Percentiles rank a stretch among this genome's conserved stretches.
phyloP scores from a whole-genome alignment of 345 rosid species.

The Populus deltoides region DNA sequence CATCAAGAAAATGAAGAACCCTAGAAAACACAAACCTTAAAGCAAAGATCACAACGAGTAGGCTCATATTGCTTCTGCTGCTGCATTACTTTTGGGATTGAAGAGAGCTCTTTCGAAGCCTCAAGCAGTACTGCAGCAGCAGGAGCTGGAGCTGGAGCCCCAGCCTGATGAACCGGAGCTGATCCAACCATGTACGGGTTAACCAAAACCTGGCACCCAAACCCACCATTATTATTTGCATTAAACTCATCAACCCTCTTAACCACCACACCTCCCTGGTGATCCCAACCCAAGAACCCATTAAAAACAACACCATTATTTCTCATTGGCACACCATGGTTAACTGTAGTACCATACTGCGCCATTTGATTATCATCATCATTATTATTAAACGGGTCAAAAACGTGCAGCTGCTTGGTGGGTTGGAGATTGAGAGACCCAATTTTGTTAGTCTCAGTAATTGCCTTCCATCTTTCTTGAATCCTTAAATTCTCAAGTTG shows the following conservation, averaged over 20 bases:
- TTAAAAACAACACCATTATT: slow-evolving; percentile 24
- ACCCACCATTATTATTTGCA: slow-evolving; percentile 14
- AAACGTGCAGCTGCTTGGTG: neutral
- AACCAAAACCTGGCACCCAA: slow-evolving; percentile 32
- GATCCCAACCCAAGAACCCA: slow-evolving; percentile 30
- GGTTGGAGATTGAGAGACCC: neutral
- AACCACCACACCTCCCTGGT: slow-evolving; percentile 7
- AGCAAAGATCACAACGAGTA: slow-evolving; percentile 42
- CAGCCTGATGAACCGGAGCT: slow-evolving; percentile 10
- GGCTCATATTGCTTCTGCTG: slow-evolving; percentile 21
- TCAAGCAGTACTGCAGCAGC: slow-evolving; percentile 1
- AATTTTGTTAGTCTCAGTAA: slow-evolving; percentile 23
- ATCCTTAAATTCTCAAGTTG: slow-evolving; percentile 52
- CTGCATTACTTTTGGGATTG: slow-evolving; percentile 59
- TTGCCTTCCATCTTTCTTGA: slow-evolving; percentile 42
- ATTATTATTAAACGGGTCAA: slow-evolving; percentile 18
- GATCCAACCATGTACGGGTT: slow-evolving; percentile 32
- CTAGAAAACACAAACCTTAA: slow-evolving; percentile 42
- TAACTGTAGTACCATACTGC: slow-evolving; percentile 33
- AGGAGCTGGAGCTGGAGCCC: neutral
- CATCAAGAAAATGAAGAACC: neutral
- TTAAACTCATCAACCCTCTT: slow-evolving; percentile 21
- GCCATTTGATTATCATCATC: slow-evolving; percentile 18
- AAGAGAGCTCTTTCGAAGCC: slow-evolving; percentile 76
- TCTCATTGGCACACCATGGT: slow-evolving; percentile 15